Evolutionary conservation across 192 early-diverging fungal genomes (phyloP).

Genomic region (Phlyctochytrium arcticum): DNA sequence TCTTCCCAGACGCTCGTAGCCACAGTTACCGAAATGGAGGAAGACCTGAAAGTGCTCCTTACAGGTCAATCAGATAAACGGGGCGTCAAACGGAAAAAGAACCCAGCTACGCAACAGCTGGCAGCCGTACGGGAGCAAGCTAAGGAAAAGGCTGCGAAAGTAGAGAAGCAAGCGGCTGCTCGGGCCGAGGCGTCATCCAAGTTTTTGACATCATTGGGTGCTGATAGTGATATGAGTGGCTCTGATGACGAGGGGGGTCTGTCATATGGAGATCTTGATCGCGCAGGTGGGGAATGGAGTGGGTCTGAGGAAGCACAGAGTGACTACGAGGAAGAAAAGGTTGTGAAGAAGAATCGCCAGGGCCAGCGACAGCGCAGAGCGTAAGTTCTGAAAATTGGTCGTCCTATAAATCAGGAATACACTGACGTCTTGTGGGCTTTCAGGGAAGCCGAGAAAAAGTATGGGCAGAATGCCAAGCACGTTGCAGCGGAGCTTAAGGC

Average conservation of each 20-base stretch:
- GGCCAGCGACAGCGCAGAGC: conserved; percentile 39
- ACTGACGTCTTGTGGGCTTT: background rate
- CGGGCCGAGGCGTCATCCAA: background rate
- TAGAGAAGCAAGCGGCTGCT: background rate
- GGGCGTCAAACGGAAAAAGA: background rate
- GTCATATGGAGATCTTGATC: conserved; percentile 13
- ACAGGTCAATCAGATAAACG: background rate
- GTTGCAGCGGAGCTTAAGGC: too few species aligned
- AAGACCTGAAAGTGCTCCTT: conserved; percentile 9
- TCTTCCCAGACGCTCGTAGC: background rate
- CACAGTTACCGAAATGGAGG: conserved; percentile 2
- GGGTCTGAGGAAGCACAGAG: conserved; percentile 6
- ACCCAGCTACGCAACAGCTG: background rate
- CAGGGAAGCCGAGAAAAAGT: conserved; percentile 35
- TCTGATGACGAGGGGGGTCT: too few species aligned
- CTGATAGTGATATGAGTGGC: conserved; percentile 9
- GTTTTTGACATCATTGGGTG: background rate
- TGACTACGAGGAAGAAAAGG: conserved; percentile 16
- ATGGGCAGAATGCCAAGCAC: conserved; percentile 39
- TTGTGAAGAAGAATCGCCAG: conserved; percentile 40
- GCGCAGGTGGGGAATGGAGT: background rate
- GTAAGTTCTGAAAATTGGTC: conserved; percentile 23
- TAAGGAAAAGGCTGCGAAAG: background rate
- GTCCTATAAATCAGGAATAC: background rate
- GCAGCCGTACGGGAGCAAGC: too few species aligned